Conservation (phyloP, 305 asterid genomes). For the Stenogyne calaminthoides region DNA sequence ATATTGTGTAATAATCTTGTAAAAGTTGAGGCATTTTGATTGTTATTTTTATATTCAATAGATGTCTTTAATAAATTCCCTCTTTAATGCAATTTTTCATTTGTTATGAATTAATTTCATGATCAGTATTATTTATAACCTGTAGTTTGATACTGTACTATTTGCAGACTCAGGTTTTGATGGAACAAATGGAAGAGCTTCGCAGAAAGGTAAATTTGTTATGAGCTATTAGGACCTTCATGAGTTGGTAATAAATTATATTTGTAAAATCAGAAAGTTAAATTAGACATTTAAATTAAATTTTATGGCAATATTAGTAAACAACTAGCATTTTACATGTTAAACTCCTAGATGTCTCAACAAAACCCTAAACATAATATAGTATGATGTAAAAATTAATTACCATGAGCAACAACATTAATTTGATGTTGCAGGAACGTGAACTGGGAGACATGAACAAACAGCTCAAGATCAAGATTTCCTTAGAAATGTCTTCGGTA, state of each 20-base stretch:
- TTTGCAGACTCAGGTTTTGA: constrained; percentile 67
- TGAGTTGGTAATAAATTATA: no score
- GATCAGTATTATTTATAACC: neutral
- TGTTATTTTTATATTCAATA: neutral
- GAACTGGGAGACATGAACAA: constrained; percentile 85
- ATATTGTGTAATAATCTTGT: neutral
- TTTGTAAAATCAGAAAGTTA: no score
- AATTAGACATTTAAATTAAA: no score
- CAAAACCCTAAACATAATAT: neutral
- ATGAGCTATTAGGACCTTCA: no score
- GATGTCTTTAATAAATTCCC: neutral
- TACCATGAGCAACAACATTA: neutral
- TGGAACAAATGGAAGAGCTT: constrained; percentile 80
- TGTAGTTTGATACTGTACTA: neutral
- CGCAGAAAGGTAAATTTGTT: constrained; percentile 59
- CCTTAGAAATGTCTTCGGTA: constrained; percentile 79
- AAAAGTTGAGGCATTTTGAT: neutral
- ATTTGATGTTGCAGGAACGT: constrained; percentile 53
- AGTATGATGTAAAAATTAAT: neutral
- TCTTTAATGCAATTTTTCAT: neutral
- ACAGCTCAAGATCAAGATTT: constrained; percentile 79
- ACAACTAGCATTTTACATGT: no score
- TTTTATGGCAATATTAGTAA: no score
- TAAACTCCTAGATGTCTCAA: neutral
- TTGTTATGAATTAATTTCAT: neutral